Percentiles rank a stretch among this genome's conserved stretches.
Conservation (phyloP, 208 protist genomes). For the Strigomonas culicis region DNA sequence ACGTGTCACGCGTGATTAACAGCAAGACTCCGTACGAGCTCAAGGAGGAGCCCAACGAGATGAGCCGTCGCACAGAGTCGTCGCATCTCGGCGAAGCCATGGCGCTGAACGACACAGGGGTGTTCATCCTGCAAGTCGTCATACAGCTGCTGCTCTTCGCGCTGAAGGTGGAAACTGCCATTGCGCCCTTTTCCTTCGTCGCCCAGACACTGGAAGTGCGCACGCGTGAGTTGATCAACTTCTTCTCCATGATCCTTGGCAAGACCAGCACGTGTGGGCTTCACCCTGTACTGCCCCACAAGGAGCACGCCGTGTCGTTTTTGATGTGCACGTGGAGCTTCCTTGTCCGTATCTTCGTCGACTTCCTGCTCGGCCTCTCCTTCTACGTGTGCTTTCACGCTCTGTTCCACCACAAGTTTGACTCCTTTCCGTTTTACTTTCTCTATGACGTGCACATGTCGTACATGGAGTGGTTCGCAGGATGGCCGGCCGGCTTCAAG, state of each 20-base stretch:
- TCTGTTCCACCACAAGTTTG: slow-evolving; percentile 31
- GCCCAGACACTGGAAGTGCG: slow-evolving; percentile 43
- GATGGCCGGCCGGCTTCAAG: slow-evolving; percentile 93
- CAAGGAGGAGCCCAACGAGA: slow-evolving; percentile 12
- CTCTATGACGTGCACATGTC: slow-evolving; percentile 73
- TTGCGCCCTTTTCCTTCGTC: slow-evolving; percentile 32
- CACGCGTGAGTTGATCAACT: slow-evolving; percentile 57
- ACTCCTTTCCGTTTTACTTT: slow-evolving; percentile 42
- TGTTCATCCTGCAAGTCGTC: slow-evolving; percentile 17
- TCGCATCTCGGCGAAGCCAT: neutral
- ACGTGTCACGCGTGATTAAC: slow-evolving; percentile 41
- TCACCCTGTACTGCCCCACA: slow-evolving; percentile 72
- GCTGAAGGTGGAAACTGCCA: slow-evolving; percentile 17
- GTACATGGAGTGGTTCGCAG: slow-evolving; percentile 92
- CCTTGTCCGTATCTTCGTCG: slow-evolving; percentile 52
- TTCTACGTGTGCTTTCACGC: slow-evolving; percentile 27
- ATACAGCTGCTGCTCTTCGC: slow-evolving; percentile 26
- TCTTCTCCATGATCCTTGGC: slow-evolving; percentile 45
- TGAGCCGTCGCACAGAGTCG: neutral
- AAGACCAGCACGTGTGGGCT: slow-evolving; percentile 60
- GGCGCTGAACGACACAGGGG: neutral
- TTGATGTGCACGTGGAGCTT: slow-evolving; percentile 64
- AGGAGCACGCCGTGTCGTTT: slow-evolving; percentile 21
- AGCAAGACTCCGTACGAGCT: slow-evolving; percentile 6
- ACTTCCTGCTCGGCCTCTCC: slow-evolving; percentile 46